phyloP scores from a whole-genome alignment of 2,329 filamentous ascomycete species.

The Colletotrichum salicis region DNA sequence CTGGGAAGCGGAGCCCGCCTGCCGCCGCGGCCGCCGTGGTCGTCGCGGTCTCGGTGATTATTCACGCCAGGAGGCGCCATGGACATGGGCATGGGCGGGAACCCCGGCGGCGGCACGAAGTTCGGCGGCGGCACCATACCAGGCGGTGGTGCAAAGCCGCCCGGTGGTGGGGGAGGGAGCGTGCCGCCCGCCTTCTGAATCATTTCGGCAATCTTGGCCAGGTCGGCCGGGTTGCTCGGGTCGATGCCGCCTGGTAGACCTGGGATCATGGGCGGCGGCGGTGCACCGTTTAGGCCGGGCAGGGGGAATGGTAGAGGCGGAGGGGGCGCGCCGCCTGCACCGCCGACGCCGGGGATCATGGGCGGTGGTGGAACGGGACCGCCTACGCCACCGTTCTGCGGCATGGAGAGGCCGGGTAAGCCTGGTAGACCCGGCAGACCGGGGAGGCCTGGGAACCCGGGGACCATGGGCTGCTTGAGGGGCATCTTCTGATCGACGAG shows the following conservation, averaged over 20 bases:
- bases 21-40: constrained; percentile 48
- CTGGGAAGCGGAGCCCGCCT: constrained; percentile 80
- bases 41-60: constrained; percentile 38
- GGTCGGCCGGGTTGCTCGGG: constrained; percentile 68
- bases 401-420: constrained; percentile 56
- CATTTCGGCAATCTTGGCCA: constrained; percentile 70
- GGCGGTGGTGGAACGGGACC: constrained; percentile 48
- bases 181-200: constrained; percentile 74
- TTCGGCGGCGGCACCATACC: constrained; percentile 59
- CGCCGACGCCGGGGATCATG: constrained; percentile 62
- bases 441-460: constrained; percentile 68
- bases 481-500: constrained; percentile 91
- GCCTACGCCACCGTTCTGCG: constrained; percentile 45
- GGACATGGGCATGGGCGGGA: constrained; percentile 48
- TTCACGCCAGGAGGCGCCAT: constrained; percentile 42
- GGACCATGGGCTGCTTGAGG: constrained; percentile 62
- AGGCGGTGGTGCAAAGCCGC: constrained; percentile 60
- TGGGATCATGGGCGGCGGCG: constrained; percentile 54
- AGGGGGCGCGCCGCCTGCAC: constrained; percentile 50
- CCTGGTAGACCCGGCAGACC: constrained; percentile 60
- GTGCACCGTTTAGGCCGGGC: constrained; percentile 58
- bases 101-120: constrained; percentile 54
- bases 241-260: constrained; percentile 63
- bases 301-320: constrained; percentile 66
- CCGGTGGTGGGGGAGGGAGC: constrained; percentile 61